Evolutionary conservation across 2,329 filamentous ascomycete genomes (phyloP).

Genomic region (Trichophyton rubrum): DNA sequence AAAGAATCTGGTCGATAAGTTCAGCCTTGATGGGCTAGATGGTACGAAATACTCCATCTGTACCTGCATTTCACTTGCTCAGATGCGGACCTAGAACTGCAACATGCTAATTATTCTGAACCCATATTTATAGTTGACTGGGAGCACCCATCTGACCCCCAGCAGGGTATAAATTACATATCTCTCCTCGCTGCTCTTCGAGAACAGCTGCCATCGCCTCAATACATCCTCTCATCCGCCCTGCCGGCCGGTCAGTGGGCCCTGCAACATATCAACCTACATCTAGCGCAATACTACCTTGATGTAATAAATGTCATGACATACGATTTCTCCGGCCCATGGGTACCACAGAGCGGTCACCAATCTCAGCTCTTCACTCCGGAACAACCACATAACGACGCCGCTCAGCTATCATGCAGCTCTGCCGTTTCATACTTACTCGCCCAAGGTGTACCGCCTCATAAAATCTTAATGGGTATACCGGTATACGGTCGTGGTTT

Average conservation of each 20-base stretch:
- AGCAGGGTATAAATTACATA: constrained; percentile 59
- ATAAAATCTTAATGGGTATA: constrained; percentile 63
- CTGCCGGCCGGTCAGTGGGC: constrained; percentile 56
- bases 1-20: constrained; percentile 54
- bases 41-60: constrained; percentile 38
- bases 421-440: constrained; percentile 54
- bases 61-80: neutral
- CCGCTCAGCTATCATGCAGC: constrained; percentile 48
- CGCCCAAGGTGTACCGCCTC: constrained; percentile 51
- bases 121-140: constrained; percentile 51
- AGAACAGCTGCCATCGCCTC: constrained; percentile 52
- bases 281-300: constrained; percentile 49
- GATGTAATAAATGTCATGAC: constrained; percentile 69
- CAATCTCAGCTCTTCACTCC: constrained; percentile 62
- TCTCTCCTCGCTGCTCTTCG: constrained; percentile 55
- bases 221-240: constrained; percentile 58
- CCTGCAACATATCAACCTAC: constrained; percentile 57
- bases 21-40: constrained; percentile 62
- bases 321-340: constrained; percentile 66
- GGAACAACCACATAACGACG: constrained; percentile 41
- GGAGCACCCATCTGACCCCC: constrained; percentile 57
- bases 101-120: neutral
- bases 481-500: constrained; percentile 67
- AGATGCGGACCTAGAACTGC: neutral
- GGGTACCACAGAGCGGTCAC: constrained; percentile 56